Evolutionary conservation across 768 basidiomycete genomes (phyloP).

Genomic region (Royoungia palumana): DNA sequence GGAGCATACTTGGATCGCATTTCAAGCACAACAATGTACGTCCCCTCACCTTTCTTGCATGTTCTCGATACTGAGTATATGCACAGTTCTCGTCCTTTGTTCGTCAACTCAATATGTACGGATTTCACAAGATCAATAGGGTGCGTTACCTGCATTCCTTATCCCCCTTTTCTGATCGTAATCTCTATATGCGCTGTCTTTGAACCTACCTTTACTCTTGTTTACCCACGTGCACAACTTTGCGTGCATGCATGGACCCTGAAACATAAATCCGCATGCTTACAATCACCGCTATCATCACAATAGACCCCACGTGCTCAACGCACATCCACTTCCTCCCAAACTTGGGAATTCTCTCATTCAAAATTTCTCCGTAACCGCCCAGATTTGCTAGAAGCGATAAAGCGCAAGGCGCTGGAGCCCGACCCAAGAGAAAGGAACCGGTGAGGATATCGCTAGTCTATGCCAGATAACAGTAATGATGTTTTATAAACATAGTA

Average conservation of each 20-base stretch:
- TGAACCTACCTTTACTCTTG: constrained; percentile 2
- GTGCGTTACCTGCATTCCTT: constrained; percentile 38
- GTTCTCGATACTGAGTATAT: constrained; percentile 7
- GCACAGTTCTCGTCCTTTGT: constrained; percentile 89
- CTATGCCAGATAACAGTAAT: neutral
- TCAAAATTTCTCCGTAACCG: constrained; percentile 80
- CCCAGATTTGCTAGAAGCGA: constrained; percentile 78
- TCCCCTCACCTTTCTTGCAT: constrained; percentile 19
- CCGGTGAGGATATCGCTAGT: constrained; percentile 16
- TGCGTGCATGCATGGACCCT: constrained; percentile 1
- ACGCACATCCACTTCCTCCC: constrained; percentile 73
- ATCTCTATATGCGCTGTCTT: constrained; percentile 3
- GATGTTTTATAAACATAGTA: constrained; percentile 46
- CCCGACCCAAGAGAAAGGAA: constrained; percentile 57
- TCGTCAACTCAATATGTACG: constrained; percentile 94
- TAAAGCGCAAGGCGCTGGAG: constrained; percentile 82
- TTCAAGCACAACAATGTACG: constrained; percentile 89
- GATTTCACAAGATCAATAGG: constrained; percentile 92
- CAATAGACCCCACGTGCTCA: constrained; percentile 76
- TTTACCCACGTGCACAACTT: constrained; percentile 6
- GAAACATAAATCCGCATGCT: neutral
- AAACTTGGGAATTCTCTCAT: constrained; percentile 89
- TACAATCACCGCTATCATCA: neutral
- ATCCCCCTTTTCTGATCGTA: constrained; percentile 6
- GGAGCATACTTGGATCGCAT: constrained; percentile 79